phyloP scores from a whole-genome alignment of 148 eudicot genomes.

The Vaccinium corymbosum region DNA sequence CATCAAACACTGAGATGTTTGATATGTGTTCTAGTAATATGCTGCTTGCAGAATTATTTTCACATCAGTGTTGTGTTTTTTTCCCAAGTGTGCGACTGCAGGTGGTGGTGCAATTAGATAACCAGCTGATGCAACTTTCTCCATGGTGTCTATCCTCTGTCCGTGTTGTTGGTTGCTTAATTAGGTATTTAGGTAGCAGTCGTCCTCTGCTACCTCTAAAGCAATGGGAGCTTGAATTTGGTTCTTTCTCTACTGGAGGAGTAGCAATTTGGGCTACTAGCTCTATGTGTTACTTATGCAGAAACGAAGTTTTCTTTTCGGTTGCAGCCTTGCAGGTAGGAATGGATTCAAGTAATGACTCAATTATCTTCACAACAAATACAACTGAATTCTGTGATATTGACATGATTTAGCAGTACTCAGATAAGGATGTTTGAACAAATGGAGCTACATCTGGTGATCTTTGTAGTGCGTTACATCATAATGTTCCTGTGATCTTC shows the following conservation, averaged over 20 bases:
- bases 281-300: background rate
- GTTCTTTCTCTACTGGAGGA: background rate
- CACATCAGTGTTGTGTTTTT: background rate
- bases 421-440: background rate
- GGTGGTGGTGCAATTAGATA: slow-evolving; percentile 1
- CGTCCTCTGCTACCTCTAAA: background rate
- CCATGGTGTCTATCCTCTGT: background rate
- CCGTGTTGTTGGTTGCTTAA: background rate
- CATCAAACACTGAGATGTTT: background rate
- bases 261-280: background rate
- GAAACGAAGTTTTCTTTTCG: background rate
- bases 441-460: background rate
- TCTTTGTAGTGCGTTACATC: too few relatives aligned
- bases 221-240: background rate
- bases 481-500: background rate
- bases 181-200: background rate
- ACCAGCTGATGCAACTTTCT: background rate
- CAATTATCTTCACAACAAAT: too few relatives aligned
- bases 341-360: background rate
- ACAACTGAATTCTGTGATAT: background rate
- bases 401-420: background rate
- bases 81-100: background rate
- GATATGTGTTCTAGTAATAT: background rate
- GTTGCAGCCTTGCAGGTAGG: background rate
- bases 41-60: background rate